Base-by-base conservation (phyloP, 495 filamentous ascomycete species). In the Neohortaea acidophila region DNA sequence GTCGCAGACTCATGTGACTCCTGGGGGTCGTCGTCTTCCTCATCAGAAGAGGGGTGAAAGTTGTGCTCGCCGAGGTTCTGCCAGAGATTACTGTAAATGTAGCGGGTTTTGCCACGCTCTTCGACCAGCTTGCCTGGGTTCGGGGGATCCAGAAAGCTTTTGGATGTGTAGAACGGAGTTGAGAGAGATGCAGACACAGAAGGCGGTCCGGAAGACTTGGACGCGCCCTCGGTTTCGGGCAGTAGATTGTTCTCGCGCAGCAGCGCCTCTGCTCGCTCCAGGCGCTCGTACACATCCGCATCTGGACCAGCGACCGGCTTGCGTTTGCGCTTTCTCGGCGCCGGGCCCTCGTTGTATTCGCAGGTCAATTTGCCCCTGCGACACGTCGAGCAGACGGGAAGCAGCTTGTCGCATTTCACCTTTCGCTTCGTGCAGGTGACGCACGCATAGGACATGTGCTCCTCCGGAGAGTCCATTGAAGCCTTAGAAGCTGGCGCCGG, bases 331-430 rank as follows among this genome's bases (percentile, higher is more conserved):
- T 51, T 51, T 8, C 43, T 26, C 10, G 48, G 48, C 15, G 39
- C 30, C 11, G 48, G 48, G n/a, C n/a, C n/a, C 12, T 45, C 48
- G n/a, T 46, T 38, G 22, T 51, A 51, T 19, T 23, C 13, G 22
- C 48, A 51, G 8, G 47, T 31, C 20, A 41, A 26, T 13, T 44
- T 22, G 7, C 22, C 36, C 17, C 38, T 44, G 21, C 29, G 32
- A 34, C 48, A 51, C 3, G 44, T 47, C 20, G 44, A 43, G 33
- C 48, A 51, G 12, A 33, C 34, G 5, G 44, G 48, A 13, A 37
- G 18, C 5, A 24, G 22, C 28, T 46, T 51, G 33, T 51, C 48
- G 44, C 48, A 51, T 21, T 44, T 43, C 8, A 51, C 45, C 21
- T 51, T 51, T 5, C 48, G 22, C 10, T 36, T 18, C 10, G 44